Base-by-base conservation (phyloP, 2,329 filamentous ascomycete species). In the Fonsecaea pedrosoi region DNA sequence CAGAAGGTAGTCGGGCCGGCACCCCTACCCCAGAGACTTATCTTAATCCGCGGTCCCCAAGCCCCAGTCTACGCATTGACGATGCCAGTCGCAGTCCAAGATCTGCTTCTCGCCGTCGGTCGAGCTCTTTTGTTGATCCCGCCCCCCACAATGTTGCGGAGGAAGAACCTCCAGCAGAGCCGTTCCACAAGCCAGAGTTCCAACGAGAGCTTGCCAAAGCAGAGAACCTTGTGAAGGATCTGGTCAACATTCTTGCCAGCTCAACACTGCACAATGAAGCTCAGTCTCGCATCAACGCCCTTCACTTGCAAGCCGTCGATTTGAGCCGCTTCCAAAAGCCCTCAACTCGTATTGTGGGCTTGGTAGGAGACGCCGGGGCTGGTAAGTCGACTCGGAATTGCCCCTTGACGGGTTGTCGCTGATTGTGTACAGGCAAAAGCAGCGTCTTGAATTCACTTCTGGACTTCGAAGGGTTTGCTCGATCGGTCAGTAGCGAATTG, bases 81-180 rank as follows among this genome's bases (percentile, higher is more conserved):
- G 60, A 4, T 9, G 45, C 60, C 9, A 42, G 3, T 42, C 40
- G 35, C 32, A 62, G 34, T 34, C n/a, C 48, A n/a, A 18, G 60
- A 62, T 54, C 60, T 55, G 48, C 60, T 9, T 62, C 60, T 34
- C 60, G 60, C 13, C 60, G 60, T 34, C 48, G 60, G 25, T 62
- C 60, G 2, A 18, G 60, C 45, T 54, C 60, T 40, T 32, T 15
- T 32, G 48, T 54, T 9, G 60, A 62, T 32, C 32, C 7, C 10
- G 42, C 60, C 9, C 59, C 59, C 8, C 60, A 62, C 50, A 54
- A 40, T 12, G 60, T 62, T 12, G 12, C 60, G 30, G 60, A 62
- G n/a, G 60, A 62, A 55, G 60, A 62, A 45, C 60, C 60, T 45
- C 60, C 60, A 4, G 34, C 32, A 8, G 32, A 40, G 37, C n/a